Evolutionary conservation across 2,329 filamentous ascomycete species (phyloP).

Genomic region (Fusarium temperatum): DNA sequence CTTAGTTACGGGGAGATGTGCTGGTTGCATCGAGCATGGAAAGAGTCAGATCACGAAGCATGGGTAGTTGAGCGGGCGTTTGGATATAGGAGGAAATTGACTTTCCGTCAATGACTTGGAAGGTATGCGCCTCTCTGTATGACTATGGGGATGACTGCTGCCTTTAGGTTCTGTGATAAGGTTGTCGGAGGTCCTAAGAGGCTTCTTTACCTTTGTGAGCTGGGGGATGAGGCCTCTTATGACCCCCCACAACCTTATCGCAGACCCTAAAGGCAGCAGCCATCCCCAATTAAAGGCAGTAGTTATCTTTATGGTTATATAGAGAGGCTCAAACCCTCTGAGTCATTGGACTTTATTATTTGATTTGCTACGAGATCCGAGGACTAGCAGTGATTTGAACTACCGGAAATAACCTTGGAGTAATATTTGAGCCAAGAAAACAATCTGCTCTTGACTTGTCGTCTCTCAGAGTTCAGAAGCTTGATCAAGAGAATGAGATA

Average conservation of each 20-base stretch:
- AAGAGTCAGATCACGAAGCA: not conserved
- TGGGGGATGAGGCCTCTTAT: too few species aligned
- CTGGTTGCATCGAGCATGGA: not conserved
- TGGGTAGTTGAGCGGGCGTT: not conserved
- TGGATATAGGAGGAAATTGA: not conserved
- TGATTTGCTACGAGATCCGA: not conserved
- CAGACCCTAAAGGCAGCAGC: too few species aligned
- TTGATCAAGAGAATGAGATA: not conserved
- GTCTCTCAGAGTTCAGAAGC: not conserved
- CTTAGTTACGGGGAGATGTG: not conserved
- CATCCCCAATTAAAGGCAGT: not conserved
- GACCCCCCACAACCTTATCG: too few species aligned
- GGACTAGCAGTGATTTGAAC: too few species aligned
- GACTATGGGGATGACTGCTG: not conserved
- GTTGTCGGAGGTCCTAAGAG: too few species aligned
- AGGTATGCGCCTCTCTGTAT: not conserved
- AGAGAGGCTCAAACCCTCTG: not conserved
- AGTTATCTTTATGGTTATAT: accelerated
- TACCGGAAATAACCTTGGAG: not conserved
- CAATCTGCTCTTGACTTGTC: too few species aligned
- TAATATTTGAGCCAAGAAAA: too few species aligned
- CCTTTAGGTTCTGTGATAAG: too few species aligned
- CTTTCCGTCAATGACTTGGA: not conserved
- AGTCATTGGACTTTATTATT: not conserved
- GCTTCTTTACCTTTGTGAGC: too few species aligned